Base-by-base conservation (phyloP, 2,329 filamentous ascomycete genomes). In the Hypoxylon sp. region DNA sequence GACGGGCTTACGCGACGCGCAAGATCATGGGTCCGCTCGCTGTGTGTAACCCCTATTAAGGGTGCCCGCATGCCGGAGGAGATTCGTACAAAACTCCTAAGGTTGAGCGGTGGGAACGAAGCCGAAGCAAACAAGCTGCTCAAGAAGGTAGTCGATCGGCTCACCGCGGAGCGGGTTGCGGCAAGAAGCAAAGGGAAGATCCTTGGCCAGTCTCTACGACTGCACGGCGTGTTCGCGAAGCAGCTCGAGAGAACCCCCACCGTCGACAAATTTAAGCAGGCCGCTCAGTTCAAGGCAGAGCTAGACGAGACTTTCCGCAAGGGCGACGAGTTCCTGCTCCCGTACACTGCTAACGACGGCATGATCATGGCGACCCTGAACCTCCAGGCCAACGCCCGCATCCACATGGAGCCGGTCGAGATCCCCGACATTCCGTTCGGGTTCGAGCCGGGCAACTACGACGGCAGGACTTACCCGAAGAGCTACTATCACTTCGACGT, bases 371-470 rank as follows among this genome's bases (percentile, higher is more conserved):
- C 87, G 1, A 77, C 91, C 58, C 82, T 87, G 41, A 91, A 91
- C 69, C 75, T 94, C 56, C 84, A 89, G 63, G 85, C 87, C 0
- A 75, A 83, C 51, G 84, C 86, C 3, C 82, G 85, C 41, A 79
- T 93, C 43, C 79, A 74, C 15, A 72, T 91, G 6, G 77, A 82
- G 3, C 80, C 85, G 0, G 72, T 82, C 1, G 80, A 89, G 41
- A 82, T 90, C 4, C 86, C 87, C 1, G 71, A 83, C 51, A 87
- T 91, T 28, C 87, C 88, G 1, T 89, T 91, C 73, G 91, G 91
- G 1, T 90, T 93, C 71, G 85, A 87, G 55, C 89, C 89, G 6
- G 86, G 86, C 15, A 87, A 90, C 67, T 93, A 93, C 75, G 87
- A 91, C 71, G 89, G 88, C 20, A 84, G 89, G 57, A 86, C 87